These are phyloP conservation scores for Vitis labrusca DNA, from an alignment of 164 flowering plant species.

Conservation along the genomic window DNA sequence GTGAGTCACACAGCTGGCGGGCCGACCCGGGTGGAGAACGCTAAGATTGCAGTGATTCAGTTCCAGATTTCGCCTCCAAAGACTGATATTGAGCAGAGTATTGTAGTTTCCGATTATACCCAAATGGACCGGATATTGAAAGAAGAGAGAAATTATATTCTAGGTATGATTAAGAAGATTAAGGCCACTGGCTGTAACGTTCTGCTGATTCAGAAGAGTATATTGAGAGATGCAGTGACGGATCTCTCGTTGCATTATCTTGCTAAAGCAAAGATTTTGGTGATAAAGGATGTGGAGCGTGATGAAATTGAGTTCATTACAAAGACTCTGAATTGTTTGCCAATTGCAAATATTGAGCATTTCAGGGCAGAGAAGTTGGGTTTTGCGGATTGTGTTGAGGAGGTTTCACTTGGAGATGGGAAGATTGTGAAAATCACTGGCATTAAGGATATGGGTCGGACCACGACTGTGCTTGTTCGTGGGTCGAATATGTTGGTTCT, in stretches of 20 bases:
- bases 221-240: constrained; percentile 88
- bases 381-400: constrained; percentile 86
- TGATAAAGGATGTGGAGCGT: constrained; percentile 89
- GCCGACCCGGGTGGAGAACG: constrained; percentile 78
- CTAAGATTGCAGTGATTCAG: constrained; percentile 87
- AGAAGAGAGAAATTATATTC: constrained; percentile 88
- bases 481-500: constrained; percentile 91
- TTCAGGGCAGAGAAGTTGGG: constrained; percentile 91
- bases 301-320: constrained; percentile 96
- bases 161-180: constrained; percentile 93
- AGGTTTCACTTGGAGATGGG: constrained; percentile 83
- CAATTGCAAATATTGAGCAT: constrained; percentile 93
- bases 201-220: constrained; percentile 86
- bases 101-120: constrained; percentile 85
- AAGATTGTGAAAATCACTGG: constrained; percentile 91
- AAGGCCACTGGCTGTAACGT: constrained; percentile 86
- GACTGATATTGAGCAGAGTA: constrained; percentile 93
- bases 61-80: constrained; percentile 96
- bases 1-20: constrained; percentile 90
- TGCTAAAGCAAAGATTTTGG: constrained; percentile 89
- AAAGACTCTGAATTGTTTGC: constrained; percentile 90
- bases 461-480: constrained; percentile 78
- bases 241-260: constrained; percentile 90
- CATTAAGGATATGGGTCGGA: constrained; percentile 91
- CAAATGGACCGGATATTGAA: constrained; percentile 97